Percentiles rank a stretch among this genome's conserved stretches.
Evolutionary conservation across 257 asterid species (phyloP).

Genomic region (Vinca minor): DNA sequence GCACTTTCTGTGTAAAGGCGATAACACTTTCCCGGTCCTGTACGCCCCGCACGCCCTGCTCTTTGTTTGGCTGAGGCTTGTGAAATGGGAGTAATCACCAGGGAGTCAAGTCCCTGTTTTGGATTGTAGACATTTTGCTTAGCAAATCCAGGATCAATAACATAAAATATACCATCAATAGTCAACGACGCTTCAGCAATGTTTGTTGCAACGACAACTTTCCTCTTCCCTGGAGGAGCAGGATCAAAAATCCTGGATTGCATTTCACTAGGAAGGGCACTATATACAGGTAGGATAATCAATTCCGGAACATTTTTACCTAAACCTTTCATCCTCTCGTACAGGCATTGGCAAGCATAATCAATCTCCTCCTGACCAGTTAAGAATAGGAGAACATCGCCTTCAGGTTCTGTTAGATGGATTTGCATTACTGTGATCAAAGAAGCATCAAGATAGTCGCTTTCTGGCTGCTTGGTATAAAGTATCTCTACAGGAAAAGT

Average conservation of each 20-base stretch:
- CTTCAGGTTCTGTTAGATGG: constrained; percentile 93
- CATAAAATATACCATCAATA: constrained; percentile 88
- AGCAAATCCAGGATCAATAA: constrained; percentile 91
- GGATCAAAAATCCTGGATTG: constrained; percentile 91
- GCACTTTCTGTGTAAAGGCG: constrained; percentile 95
- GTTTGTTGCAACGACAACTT: constrained; percentile 90
- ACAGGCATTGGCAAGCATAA: constrained; percentile 87
- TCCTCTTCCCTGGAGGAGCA: constrained; percentile 96
- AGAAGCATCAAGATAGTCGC: constrained; percentile 86
- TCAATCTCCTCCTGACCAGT: constrained; percentile 99
- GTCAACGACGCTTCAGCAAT: constrained; percentile 96
- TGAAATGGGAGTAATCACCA: constrained; percentile 91
- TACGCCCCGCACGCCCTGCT: constrained; percentile 91
- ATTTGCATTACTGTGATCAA: constrained; percentile 83
- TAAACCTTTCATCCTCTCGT: constrained; percentile 87
- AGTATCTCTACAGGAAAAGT: constrained; percentile 88
- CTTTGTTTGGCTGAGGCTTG: constrained; percentile 97
- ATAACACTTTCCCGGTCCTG: constrained; percentile 94
- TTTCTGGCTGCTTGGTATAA: constrained; percentile 94
- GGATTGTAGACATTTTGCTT: constrained; percentile 96
- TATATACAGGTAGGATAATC: constrained; percentile 80
- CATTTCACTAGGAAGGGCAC: constrained; percentile 97
- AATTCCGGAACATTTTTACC: constrained; percentile 82
- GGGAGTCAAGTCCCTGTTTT: constrained; percentile 81
- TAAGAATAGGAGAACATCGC: constrained; percentile 86